Percentiles rank a stretch among this genome's conserved stretches.
Evolutionary conservation across 805 yeast species (phyloP).

Genomic region (Myxozyma neotropica): DNA sequence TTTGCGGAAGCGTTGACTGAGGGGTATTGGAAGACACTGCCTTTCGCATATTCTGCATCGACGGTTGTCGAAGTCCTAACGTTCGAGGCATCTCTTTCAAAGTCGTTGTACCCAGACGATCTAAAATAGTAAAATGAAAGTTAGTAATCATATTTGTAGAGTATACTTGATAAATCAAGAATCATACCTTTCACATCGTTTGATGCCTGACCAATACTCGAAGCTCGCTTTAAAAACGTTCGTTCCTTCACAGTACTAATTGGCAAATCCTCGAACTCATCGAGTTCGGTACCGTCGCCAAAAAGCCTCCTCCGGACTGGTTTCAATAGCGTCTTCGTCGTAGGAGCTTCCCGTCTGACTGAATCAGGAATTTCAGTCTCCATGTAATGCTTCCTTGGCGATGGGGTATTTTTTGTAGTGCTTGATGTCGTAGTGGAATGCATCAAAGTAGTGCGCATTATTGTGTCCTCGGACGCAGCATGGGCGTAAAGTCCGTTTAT

Average conservation of each 20-base stretch:
- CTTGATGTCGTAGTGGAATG: not conserved
- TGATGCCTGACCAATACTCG: not conserved
- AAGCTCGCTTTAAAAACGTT: conserved; percentile 2
- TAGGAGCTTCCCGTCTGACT: conserved; percentile 21
- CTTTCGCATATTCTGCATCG: conserved; percentile 2
- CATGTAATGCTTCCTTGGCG: conserved; percentile 14
- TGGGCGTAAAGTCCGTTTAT: conserved; percentile 5
- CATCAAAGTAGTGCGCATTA: not conserved
- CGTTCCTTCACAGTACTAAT: conserved; percentile 24
- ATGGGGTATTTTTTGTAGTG: conserved; percentile 12
- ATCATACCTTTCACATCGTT: conserved; percentile 1
- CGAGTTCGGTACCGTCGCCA: conserved; percentile 43
- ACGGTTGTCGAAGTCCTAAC: not conserved
- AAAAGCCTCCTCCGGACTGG: conserved; percentile 30
- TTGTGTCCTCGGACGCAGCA: not conserved
- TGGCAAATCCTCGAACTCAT: conserved; percentile 40
- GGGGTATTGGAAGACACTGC: not conserved
- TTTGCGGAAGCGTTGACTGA: not conserved
- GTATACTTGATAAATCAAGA: not conserved
- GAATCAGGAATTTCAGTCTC: conserved; percentile 6
- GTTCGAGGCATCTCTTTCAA: not conserved
- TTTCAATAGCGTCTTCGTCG: conserved; percentile 26
- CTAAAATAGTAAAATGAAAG: not conserved
- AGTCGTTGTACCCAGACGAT: not conserved
- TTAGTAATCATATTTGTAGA: not conserved